Evolutionary conservation across 129 eudicot genomes (phyloP), one percentile per base, ranked within the genome.

Genomic region (Chrysanthemum lavandulifolium): DNA sequence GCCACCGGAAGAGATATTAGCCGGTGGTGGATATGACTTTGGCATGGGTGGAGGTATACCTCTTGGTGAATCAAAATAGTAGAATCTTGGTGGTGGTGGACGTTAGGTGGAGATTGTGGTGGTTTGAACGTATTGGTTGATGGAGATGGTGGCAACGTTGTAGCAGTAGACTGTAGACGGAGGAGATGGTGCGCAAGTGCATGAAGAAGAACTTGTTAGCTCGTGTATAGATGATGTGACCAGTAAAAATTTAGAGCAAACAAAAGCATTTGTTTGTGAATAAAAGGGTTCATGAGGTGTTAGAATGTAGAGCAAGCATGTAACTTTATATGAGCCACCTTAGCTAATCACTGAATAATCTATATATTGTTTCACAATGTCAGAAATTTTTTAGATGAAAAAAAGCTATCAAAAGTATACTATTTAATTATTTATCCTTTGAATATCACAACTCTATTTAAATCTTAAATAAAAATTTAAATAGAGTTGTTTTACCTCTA

Each of bases 151-250:
- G 79, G 65, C 3, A 45, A 29, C n/a, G 59, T 65, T 7, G 66
- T 43, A 74, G 71, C 47, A 10, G n/a, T n/a, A n/a, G n/a, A n/a
- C n/a, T n/a, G n/a, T n/a, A n/a, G 76, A 51, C 2, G 81, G 72
- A 40, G 71, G 64, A 53, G 58, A 53, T 53, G 82, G 82, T 69
- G 93, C 87, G 67, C 94, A 90, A n/a, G 91, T 82, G 65, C 87
- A 76, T 82, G 87, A 19, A 61, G 87, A 19, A 61, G 90, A 76
- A 31, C 68, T 67, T n/a, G 81, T 18, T 51, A 80, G 78, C 40
- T 64, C 53, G 33, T 55, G 53, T 1, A 18, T 72, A 6, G 75
- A 45, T 45, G 80, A 14, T 70, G 77, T 58, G 0, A 72, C 55
- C 52, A 36, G 81, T 36, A 3, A 76, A 33, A 48, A 76, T 59